Evolutionary conservation across 106 monocot species (phyloP).

Genomic region (Narthecium ossifragum): DNA sequence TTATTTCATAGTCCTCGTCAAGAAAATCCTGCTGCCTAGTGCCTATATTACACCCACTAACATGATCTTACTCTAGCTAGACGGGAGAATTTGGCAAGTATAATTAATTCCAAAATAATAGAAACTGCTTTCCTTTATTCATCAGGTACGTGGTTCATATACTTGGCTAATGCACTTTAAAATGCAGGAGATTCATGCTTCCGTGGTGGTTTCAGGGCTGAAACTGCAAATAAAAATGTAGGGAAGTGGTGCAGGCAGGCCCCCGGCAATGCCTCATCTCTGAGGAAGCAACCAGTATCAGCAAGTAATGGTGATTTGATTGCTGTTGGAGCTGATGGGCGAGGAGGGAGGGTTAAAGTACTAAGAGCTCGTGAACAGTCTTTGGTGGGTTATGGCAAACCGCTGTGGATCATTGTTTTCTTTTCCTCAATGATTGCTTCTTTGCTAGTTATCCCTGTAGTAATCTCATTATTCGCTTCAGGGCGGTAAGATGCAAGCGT

Average conservation of each 20-base stretch:
- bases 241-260: constrained; percentile 49
- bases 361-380: constrained; percentile 28
- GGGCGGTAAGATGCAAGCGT: constrained; percentile 27
- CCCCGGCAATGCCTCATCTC: neutral
- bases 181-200: neutral
- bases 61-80: no score
- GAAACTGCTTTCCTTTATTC: neutral
- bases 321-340: constrained; percentile 60
- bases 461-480: constrained; percentile 1
- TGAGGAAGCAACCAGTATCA: neutral
- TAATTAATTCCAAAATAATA: neutral
- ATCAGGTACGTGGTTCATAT: neutral
- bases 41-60: no score
- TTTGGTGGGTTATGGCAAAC: constrained; percentile 18
- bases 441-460: neutral
- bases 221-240: constrained; percentile 20
- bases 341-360: constrained; percentile 63
- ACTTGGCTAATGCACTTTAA: neutral
- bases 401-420: neutral
- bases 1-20: neutral
- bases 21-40: no score
- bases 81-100: neutral
- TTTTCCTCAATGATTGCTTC: no score
- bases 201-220: constrained; percentile 14
- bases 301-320: constrained; percentile 37